Conservation (phyloP, 2,329 filamentous ascomycete species). For the Rhexocercosporidium sp. region DNA sequence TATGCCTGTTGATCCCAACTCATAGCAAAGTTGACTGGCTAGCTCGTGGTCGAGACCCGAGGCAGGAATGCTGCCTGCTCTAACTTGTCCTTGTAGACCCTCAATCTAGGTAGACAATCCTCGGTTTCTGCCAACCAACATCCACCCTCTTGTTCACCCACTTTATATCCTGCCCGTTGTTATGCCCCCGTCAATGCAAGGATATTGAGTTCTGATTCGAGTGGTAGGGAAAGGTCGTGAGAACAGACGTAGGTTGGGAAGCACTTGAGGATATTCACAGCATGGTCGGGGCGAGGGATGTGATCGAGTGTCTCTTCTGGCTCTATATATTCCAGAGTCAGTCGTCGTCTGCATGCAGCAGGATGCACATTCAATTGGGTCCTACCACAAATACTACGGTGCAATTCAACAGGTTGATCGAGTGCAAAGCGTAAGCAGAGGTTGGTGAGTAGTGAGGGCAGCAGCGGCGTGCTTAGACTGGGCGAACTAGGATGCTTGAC, state of each 20-base stretch:
- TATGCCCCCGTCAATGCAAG: slow-evolving; percentile 3
- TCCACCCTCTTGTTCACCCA: slow-evolving; percentile 26
- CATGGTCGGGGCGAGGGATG: slow-evolving; percentile 28
- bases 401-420: slow-evolving; percentile 16
- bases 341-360: slow-evolving; percentile 7
- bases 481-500: slow-evolving; percentile 9
- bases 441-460: slow-evolving; percentile 8
- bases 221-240: slow-evolving; percentile 14
- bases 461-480: neutral
- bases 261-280: slow-evolving; percentile 24
- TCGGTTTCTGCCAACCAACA: slow-evolving; percentile 19
- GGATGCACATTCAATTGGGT: neutral
- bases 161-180: neutral
- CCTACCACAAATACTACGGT: slow-evolving; percentile 24
- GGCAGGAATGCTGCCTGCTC: slow-evolving; percentile 33
- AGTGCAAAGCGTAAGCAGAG: slow-evolving; percentile 19
- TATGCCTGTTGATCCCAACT: slow-evolving; percentile 62
- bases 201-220: slow-evolving; percentile 13
- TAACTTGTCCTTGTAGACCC: slow-evolving; percentile 14
- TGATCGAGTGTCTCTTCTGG: neutral
- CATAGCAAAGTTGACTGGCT: slow-evolving; percentile 57
- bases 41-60: slow-evolving; percentile 25
- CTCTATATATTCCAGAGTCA: slow-evolving; percentile 7
- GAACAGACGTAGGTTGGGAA: slow-evolving; percentile 23
- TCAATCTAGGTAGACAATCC: slow-evolving; percentile 16